These are phyloP conservation scores for Chaetomium fimeti DNA, from an alignment of 495 filamentous ascomycete species.

Conservation along the genomic window DNA sequence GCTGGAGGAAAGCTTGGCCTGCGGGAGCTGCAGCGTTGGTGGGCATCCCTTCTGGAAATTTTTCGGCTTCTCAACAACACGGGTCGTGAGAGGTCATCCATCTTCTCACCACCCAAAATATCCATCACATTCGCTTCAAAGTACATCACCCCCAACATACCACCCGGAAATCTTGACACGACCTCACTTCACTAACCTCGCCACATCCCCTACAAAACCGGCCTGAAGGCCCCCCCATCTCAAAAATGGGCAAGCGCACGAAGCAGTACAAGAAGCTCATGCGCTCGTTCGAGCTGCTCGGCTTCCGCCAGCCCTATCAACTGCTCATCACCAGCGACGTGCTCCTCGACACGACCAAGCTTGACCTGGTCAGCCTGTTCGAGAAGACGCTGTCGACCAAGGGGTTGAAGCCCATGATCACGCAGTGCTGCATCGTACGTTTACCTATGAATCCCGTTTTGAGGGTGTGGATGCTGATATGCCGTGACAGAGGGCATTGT, in stretches of 20 bases:
- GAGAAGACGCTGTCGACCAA: conserved; percentile 70
- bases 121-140: not conserved
- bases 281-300: conserved; percentile 61
- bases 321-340: conserved; percentile 56
- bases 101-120: not conserved
- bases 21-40: conserved; percentile 11
- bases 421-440: conserved; percentile 46
- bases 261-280: conserved; percentile 98
- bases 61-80: conserved; percentile 16
- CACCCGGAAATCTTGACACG: not conserved
- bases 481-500: conserved; percentile 69
- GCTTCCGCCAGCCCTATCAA: conserved; percentile 92
- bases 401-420: conserved; percentile 70
- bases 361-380: conserved; percentile 64
- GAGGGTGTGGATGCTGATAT: conserved; percentile 47
- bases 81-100: conserved; percentile 1
- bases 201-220: not conserved
- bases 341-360: conserved; percentile 53
- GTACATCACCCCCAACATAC: not conserved
- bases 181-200: not conserved
- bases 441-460: not conserved
- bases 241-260: conserved; percentile 68
- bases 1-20: conserved; percentile 19
- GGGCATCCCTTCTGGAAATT: conserved; percentile 27
- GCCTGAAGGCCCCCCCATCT: conserved; percentile 16